Base-by-base conservation (phyloP, 441 rosid genomes). In the Adansonia madagascariensis region DNA sequence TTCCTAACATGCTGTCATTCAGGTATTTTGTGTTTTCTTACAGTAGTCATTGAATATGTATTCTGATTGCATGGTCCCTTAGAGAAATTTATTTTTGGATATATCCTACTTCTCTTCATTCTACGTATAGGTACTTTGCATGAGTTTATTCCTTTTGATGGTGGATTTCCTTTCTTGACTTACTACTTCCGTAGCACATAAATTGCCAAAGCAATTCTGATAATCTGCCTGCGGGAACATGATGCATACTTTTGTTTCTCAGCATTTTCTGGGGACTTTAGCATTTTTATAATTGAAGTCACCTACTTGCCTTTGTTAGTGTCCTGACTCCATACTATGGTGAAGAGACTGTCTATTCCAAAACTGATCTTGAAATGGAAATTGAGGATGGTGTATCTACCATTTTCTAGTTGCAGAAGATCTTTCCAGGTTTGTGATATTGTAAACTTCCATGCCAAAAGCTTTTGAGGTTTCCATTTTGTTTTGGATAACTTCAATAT, bases 381-480 rank as follows among this genome's bases (percentile, higher is more conserved):
- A 96, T 94, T 86, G 99, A 96, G 85, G 99, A 94, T 79, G 99
- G 99, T 84, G 85, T 96, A 68, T 96, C 99, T 4, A 90, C 91
- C 84, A 86, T 96, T 74, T 96, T 83, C 90, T 96, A 96, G 85
- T 81, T 96, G 93, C 99, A 93, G 81, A 96, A 94, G 86, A 96
- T 94, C 79, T 94, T 81, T 78, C 98, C 98, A 84, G 99, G 98
- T 96, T 76, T 41, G 75, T 72, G 69, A 74, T 50, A 50, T 68
- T 77, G 75, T 63, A 72, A 74, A 69, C 61, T 75, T 71, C 60
- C 63, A 65, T 53, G 2, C 47, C 67, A 41, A 22, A 70, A 15
- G n/a, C 18, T 15, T 43, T 4, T 62, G 78, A 59, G 75, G 11
- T 75, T 73, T 46, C 43, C 65, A 63, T 43, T 50, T 63, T 79